Percentiles rank a stretch among this genome's conserved stretches.
Conservation (phyloP, 495 filamentous ascomycete species). For the Talaromyces wortmannii region DNA sequence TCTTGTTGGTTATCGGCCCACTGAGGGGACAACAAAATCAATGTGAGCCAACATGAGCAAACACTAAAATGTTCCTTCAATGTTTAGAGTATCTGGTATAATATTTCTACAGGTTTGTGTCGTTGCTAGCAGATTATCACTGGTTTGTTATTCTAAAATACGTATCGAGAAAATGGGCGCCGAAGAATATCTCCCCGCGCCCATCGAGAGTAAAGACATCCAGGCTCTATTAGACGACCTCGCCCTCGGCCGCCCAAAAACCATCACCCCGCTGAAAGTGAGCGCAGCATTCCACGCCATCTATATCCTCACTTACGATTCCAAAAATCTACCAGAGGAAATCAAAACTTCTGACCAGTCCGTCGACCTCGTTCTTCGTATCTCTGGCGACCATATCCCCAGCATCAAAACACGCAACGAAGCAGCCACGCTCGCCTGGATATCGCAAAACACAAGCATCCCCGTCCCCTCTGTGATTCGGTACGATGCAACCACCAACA, state of each 20-base stretch:
- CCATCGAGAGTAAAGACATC: background rate
- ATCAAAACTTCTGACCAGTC: background rate
- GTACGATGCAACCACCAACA: slow-evolving; percentile 17
- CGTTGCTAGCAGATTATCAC: too few species aligned
- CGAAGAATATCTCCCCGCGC: background rate
- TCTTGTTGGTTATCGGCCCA: too few species aligned
- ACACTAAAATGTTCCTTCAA: too few species aligned
- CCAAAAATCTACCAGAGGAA: background rate
- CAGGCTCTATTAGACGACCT: background rate
- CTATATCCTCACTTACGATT: background rate
- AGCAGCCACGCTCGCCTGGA: slow-evolving; percentile 22
- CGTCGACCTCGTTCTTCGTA: slow-evolving; percentile 20
- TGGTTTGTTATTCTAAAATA: too few species aligned
- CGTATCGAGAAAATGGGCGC: too few species aligned
- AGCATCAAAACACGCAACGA: slow-evolving; percentile 29
- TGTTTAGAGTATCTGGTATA: too few species aligned
- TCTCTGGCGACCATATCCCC: slow-evolving; percentile 22
- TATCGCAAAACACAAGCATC: slow-evolving; percentile 17
- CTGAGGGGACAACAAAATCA: too few species aligned
- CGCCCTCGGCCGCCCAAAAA: background rate
- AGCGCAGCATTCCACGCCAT: slow-evolving; percentile 1
- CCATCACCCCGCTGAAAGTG: background rate
- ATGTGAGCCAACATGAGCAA: too few species aligned
- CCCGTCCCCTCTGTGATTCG: slow-evolving; percentile 18
- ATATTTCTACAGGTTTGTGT: too few species aligned